Evolutionary conservation across 345 rosid genomes (phyloP).

Genomic region (Bruguiera sexangula): DNA sequence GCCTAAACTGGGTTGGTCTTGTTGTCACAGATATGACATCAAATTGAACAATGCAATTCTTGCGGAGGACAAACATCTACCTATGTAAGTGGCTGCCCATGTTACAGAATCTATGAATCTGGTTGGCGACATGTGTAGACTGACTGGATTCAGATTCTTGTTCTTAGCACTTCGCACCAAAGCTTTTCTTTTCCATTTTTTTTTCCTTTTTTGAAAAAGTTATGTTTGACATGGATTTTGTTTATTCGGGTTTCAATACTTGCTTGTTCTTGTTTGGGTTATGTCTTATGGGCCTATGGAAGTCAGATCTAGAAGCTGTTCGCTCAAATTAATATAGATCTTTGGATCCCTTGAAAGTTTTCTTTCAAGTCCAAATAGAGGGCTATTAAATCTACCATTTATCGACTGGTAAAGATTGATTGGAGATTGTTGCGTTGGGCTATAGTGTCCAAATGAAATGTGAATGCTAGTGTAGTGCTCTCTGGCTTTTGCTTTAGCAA

Average conservation of each 20-base stretch:
- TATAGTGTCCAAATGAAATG: no score
- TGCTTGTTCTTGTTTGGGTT: neutral
- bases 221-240: neutral
- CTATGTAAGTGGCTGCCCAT: constrained; percentile 54
- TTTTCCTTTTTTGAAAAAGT: neutral
- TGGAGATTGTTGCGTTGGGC: no score
- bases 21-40: constrained; percentile 63
- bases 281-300: neutral
- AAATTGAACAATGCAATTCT: constrained; percentile 88
- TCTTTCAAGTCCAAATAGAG: no score
- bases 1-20: neutral
- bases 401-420: no score
- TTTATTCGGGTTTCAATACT: neutral
- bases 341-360: no score
- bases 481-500: no score
- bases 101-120: no score
- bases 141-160: neutral
- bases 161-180: neutral
- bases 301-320: neutral
- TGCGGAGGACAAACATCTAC: constrained; percentile 88
- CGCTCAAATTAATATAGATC: no score
- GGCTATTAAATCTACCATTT: no score
- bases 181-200: neutral
- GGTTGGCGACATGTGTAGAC: neutral
- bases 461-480: no score